Evolutionary conservation across 768 basidiomycete species (phyloP).

Genomic region (Pleurotus sapidus): DNA sequence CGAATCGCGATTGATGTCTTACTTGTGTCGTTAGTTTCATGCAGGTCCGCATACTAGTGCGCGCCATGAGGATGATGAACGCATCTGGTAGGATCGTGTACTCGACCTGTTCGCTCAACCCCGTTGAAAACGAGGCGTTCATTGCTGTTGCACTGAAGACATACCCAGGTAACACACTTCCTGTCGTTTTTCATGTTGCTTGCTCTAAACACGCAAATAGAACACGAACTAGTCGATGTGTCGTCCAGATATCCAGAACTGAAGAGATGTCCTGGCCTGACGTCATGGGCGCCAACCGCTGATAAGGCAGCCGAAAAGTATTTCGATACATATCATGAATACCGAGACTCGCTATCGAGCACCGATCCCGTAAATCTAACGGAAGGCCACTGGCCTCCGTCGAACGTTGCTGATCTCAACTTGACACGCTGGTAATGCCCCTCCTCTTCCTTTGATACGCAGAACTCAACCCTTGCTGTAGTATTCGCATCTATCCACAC

Average conservation of each 20-base stretch:
- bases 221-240: conserved; percentile 79
- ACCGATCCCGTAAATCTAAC: conserved; percentile 55
- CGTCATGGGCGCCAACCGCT: conserved; percentile 73
- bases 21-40: conserved; percentile 48
- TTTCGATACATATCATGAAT: conserved; percentile 61
- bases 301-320: conserved; percentile 48
- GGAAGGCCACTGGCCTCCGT: conserved; percentile 79
- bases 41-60: conserved; percentile 90
- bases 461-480: conserved; percentile 23
- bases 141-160: conserved; percentile 77
- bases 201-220: conserved; percentile 27
- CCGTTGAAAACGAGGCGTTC: conserved; percentile 96
- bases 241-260: conserved; percentile 69
- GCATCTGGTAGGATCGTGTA: conserved; percentile 87
- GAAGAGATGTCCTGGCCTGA: conserved; percentile 71
- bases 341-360: conserved; percentile 43
- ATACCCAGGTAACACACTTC: conserved; percentile 53
- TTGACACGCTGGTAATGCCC: conserved; percentile 68
- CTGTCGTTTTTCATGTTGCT: neutral
- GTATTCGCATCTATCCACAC: conserved; percentile 91
- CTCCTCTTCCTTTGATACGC: neutral
- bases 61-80: conserved; percentile 89
- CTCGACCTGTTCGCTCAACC: conserved; percentile 97
- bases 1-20: too few relatives aligned
- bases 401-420: conserved; percentile 54